phyloP scores from a whole-genome alignment of 2,329 filamentous ascomycete genomes.

The Monilinia fructicola region DNA sequence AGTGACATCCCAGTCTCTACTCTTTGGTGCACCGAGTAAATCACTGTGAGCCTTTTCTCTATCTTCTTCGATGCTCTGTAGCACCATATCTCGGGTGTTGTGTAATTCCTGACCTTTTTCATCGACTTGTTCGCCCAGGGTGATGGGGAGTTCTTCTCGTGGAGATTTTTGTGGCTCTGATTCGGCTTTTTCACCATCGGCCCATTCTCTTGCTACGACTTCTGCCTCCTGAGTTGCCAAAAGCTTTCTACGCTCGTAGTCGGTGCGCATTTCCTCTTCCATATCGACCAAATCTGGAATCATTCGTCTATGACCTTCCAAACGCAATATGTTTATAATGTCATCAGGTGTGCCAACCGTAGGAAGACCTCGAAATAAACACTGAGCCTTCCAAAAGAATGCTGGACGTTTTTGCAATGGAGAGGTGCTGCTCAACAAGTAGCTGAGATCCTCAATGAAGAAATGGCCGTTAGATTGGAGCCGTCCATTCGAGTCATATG shows the following conservation, averaged over 20 bases:
- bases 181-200: background rate
- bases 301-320: background rate
- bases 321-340: background rate
- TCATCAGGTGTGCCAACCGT: background rate
- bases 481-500: background rate
- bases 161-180: background rate
- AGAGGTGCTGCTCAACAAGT: background rate
- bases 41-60: background rate
- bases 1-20: background rate
- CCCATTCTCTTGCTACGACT: background rate
- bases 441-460: background rate
- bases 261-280: background rate
- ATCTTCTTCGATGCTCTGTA: background rate
- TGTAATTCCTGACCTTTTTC: no score
- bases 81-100: background rate
- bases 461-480: background rate
- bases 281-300: background rate
- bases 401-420: background rate
- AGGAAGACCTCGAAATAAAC: background rate
- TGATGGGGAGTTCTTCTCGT: background rate
- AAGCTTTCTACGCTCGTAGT: background rate
- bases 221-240: background rate
- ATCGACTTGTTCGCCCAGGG: background rate
- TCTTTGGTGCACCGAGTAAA: background rate
- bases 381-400: slow-evolving; percentile 7